Conservation (phyloP, 768 basidiomycete species). For the Collybiopsis confluens region DNA sequence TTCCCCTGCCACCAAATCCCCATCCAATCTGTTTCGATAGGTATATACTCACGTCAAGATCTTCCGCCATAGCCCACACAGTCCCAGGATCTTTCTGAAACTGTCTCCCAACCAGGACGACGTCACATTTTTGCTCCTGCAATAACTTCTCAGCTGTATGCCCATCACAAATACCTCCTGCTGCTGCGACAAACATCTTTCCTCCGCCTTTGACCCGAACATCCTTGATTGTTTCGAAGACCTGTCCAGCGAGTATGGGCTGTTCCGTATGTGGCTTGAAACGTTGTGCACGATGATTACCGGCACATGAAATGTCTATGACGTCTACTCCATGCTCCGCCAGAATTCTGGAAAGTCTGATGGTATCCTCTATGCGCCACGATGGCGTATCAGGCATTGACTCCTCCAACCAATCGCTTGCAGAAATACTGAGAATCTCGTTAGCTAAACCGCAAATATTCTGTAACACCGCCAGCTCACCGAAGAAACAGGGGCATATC, state of each 20-base stretch:
- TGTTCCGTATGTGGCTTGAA: conserved; percentile 38
- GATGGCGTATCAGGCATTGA: conserved; percentile 57
- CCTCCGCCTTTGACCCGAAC: conserved; percentile 15
- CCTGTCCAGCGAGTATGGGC: conserved; percentile 49
- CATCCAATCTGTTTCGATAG: conserved; percentile 53
- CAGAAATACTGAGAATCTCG: conserved; percentile 49
- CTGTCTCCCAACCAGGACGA: conserved; percentile 47
- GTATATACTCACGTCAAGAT: conserved; percentile 45
- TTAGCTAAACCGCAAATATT: no score
- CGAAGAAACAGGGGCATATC: conserved; percentile 70
- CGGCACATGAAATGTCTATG: conserved; percentile 68
- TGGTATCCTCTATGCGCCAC: conserved; percentile 72
- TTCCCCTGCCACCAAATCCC: conserved; percentile 39
- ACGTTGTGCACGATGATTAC: conserved; percentile 42
- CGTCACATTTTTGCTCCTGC: conserved; percentile 55
- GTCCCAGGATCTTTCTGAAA: conserved; percentile 59
- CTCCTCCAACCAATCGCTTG: conserved; percentile 69
- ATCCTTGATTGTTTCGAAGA: no score
- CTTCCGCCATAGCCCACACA: conserved; percentile 51
- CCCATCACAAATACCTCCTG: conserved; percentile 57
- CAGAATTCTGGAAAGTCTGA: conserved; percentile 53
- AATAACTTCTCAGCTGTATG: conserved; percentile 53
- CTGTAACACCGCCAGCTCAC: conserved; percentile 30
- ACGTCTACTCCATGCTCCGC: conserved; percentile 70
- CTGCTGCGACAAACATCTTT: conserved; percentile 36